Conservation (phyloP, 2,329 filamentous ascomycete species). For the Cordyceps cateniannulata region DNA sequence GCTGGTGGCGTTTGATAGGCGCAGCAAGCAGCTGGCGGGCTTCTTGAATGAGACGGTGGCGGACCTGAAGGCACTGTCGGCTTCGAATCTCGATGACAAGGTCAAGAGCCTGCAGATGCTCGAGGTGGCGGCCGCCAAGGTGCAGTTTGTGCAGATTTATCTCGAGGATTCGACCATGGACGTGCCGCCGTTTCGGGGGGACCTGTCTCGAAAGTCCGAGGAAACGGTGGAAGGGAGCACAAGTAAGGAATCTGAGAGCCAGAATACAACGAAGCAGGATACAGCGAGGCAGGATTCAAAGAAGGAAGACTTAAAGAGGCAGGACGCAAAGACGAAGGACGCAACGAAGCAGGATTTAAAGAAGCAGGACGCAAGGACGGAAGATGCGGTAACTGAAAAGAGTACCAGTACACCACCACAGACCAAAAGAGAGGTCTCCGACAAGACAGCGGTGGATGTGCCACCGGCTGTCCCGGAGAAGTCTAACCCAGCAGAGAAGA, state of each 20-base stretch:
- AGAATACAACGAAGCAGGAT: not conserved
- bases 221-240: not conserved
- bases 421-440: not conserved
- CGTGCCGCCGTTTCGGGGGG: slow-evolving; percentile 26
- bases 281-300: not conserved
- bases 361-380: no score
- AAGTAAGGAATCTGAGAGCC: not conserved
- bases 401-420: not conserved
- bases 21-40: slow-evolving; percentile 59
- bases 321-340: no score
- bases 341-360: no score
- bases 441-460: not conserved
- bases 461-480: slow-evolving; percentile 2
- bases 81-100: slow-evolving; percentile 41
- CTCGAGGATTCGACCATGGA: slow-evolving; percentile 51
- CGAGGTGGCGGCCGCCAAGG: slow-evolving; percentile 53
- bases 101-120: slow-evolving; percentile 45
- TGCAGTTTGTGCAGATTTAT: slow-evolving; percentile 59
- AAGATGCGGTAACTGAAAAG: not conserved
- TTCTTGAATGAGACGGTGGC: slow-evolving; percentile 63
- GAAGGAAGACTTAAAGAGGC: not conserved
- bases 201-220: not conserved
- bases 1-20: slow-evolving; percentile 50
- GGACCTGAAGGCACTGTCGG: slow-evolving; percentile 55
- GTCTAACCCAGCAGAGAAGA: not conserved